Conservation (phyloP, 2,329 filamentous ascomycete genomes). For the Hirsutella minnesotensis region DNA sequence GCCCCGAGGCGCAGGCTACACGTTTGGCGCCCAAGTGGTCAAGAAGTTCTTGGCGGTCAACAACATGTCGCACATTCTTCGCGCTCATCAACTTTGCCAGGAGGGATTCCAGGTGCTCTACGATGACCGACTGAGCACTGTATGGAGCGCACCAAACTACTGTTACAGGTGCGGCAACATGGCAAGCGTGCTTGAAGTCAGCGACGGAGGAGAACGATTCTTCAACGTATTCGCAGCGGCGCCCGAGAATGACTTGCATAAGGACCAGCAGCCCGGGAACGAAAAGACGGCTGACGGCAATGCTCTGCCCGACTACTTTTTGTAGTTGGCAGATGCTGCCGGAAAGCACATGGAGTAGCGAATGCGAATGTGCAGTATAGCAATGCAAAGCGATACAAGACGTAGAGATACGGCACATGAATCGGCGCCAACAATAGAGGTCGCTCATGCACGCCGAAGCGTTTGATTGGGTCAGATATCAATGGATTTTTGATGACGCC, state of each 20-base stretch:
- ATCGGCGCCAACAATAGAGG: too few relatives aligned
- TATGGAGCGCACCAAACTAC: constrained; percentile 97
- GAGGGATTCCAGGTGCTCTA: constrained; percentile 97
- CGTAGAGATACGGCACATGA: too few relatives aligned
- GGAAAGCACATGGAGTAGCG: background rate
- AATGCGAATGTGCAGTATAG: background rate
- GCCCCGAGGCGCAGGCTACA: constrained; percentile 89
- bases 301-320: constrained; percentile 59
- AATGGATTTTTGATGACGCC: background rate
- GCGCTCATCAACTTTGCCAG: constrained; percentile 96
- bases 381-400: background rate
- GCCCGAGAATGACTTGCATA: constrained; percentile 85
- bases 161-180: constrained; percentile 95
- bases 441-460: too few relatives aligned
- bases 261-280: constrained; percentile 67
- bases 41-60: constrained; percentile 98
- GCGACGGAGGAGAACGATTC: constrained; percentile 80
- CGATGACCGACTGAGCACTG: constrained; percentile 86
- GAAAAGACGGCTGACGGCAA: constrained; percentile 58
- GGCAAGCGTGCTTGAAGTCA: constrained; percentile 93
- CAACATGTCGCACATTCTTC: constrained; percentile 91
- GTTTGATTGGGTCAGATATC: background rate
- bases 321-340: constrained; percentile 28
- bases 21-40: constrained; percentile 93
- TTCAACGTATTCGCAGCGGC: constrained; percentile 98